Evolutionary conservation across 2,329 filamentous ascomycete genomes (phyloP).

Genomic region (Neoscytalidium dimidiatum): DNA sequence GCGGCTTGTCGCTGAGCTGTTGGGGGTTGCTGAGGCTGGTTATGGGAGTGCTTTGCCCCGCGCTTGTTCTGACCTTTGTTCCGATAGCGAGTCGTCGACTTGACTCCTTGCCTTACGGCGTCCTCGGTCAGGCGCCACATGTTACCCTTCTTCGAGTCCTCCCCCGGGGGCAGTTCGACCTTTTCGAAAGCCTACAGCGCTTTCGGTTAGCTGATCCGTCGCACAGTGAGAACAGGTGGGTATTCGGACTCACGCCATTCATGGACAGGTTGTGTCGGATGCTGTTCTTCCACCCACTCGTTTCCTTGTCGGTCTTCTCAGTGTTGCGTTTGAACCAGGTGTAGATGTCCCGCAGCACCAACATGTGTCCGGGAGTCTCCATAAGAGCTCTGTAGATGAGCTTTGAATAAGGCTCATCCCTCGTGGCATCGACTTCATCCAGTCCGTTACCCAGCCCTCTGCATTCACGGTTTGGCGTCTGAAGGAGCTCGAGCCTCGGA

Average conservation of each 20-base stretch:
- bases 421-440: constrained; percentile 32
- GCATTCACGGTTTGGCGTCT: not conserved
- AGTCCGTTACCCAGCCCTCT: not conserved
- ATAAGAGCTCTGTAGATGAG: constrained; percentile 77
- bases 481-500: not conserved
- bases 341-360: constrained; percentile 86
- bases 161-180: constrained; percentile 44
- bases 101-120: constrained; percentile 70
- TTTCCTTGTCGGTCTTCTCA: constrained; percentile 63
- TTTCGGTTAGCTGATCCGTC: not conserved
- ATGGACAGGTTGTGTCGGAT: constrained; percentile 95
- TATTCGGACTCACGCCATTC: constrained; percentile 72
- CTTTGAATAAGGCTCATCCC: constrained; percentile 74
- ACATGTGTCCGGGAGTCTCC: constrained; percentile 64
- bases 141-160: constrained; percentile 65
- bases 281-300: constrained; percentile 86
- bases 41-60: not conserved
- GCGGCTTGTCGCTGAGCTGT: constrained; percentile 45
- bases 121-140: constrained; percentile 77
- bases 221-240: not conserved
- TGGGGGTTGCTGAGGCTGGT: constrained; percentile 26
- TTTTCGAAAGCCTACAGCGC: constrained; percentile 57
- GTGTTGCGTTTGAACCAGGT: constrained; percentile 86
- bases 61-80: constrained; percentile 32
- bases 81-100: constrained; percentile 73